Evolutionary conservation across 345 rosid species (phyloP).

Genomic region (Syzygium aromaticum): DNA sequence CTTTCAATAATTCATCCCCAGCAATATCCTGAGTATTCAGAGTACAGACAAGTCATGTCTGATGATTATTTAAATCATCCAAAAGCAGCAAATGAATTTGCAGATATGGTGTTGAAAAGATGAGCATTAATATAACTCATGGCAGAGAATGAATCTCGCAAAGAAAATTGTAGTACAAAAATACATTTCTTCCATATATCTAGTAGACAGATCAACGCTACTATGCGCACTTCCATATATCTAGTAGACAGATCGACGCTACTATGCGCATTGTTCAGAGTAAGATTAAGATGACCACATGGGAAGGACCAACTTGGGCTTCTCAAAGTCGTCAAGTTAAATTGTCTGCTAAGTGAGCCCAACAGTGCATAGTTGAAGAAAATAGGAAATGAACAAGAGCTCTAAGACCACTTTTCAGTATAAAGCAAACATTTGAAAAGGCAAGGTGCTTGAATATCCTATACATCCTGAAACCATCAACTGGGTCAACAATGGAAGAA

Average conservation of each 20-base stretch:
- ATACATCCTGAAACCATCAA: neutral
- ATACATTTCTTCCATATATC: neutral
- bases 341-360: neutral
- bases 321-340: neutral
- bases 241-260: neutral
- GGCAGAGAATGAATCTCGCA: neutral
- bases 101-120: neutral
- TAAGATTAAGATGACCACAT: neutral
- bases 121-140: neutral
- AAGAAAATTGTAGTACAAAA: neutral
- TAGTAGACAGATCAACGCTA: neutral
- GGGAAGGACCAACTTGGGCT: neutral
- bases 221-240: neutral
- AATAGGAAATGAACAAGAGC: neutral
- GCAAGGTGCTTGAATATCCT: neutral
- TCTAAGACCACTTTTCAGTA: neutral
- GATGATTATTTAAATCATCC: neutral
- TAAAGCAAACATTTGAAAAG: neutral
- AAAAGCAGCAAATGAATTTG: neutral
- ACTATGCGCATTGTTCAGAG: neutral
- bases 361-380: neutral
- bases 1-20: slow-evolving; percentile 65
- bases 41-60: neutral
- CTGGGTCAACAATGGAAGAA: neutral
- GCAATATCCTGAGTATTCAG: slow-evolving; percentile 58